Percentiles rank a stretch among this genome's conserved stretches.
Evolutionary conservation across 108 stramenopile genomes (phyloP).

Genomic region (Fistulifera solaris): DNA sequence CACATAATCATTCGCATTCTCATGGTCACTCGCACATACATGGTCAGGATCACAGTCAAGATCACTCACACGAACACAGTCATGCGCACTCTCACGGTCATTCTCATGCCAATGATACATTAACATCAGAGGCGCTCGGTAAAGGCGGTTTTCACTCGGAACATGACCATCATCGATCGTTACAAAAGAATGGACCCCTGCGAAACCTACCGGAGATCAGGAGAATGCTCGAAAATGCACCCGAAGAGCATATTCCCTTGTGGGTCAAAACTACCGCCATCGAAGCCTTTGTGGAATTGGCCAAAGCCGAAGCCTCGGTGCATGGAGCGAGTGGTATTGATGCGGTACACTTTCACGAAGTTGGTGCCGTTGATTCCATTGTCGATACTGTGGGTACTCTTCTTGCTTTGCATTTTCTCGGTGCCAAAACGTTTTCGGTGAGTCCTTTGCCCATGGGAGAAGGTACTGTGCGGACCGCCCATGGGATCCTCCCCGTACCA

Average conservation of each 20-base stretch:
- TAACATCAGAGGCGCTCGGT: not conserved
- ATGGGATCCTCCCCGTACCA: constrained; percentile 89
- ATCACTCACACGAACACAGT: constrained; percentile 19
- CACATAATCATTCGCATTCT: not conserved
- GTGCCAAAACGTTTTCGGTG: constrained; percentile 55
- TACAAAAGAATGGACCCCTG: constrained; percentile 31
- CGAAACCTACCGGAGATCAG: constrained; percentile 75
- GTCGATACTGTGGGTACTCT: constrained; percentile 88
- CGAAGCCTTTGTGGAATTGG: constrained; percentile 69
- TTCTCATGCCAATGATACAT: not conserved
- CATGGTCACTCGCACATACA: constrained; percentile 16
- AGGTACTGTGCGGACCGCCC: constrained; percentile 86
- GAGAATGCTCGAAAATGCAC: constrained; percentile 49
- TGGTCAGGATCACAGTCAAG: constrained; percentile 20
- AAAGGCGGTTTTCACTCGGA: constrained; percentile 4
- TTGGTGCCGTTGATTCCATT: constrained; percentile 87
- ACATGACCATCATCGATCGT: constrained; percentile 4
- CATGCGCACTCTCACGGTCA: constrained; percentile 25
- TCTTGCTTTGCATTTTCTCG: constrained; percentile 65
- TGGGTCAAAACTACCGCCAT: constrained; percentile 61
- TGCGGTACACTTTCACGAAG: constrained; percentile 91
- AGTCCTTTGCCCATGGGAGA: constrained; percentile 79
- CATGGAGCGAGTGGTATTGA: constrained; percentile 70
- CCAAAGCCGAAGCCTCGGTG: constrained; percentile 78
- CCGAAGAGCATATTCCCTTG: constrained; percentile 44